Evolutionary conservation across 192 early-diverging fungal species (phyloP), one percentile per base, ranked within the genome.

Genomic region (Backusella mclennaniae): DNA sequence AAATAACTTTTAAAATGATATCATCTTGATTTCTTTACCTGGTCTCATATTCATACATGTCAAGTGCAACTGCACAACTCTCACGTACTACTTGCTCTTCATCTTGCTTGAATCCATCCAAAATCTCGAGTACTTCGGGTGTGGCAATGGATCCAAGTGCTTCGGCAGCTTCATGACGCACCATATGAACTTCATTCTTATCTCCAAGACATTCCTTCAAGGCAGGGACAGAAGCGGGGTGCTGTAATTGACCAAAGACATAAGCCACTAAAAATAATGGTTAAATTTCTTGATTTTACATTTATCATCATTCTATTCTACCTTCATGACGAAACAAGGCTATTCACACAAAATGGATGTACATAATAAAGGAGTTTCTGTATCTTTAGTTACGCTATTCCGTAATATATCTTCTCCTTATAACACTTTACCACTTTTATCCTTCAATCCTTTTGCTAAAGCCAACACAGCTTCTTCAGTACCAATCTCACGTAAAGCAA

Each of bases 241-340:
- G 95, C 86, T 97, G 96, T 90, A 99, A 90, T 83, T 99, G 96
- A 69, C 97, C 97, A 88, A 99, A 99, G 15, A 99, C 93, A 82
- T 95, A 99, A 33, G 95, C 95, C 42, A 93, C 82, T 80, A 66
- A 31, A 31, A 66, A 4, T 1, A 26, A 69, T 26, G 49, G 68
- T 42, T n/a, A 42, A 46, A 29, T 59, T 14, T 11, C 33, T 44
- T 17, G 3, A 35, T 72, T 5, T 23, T 23, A 69, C 8, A 39
- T 39, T 12, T 12, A 12, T 12, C 38, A 39, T 39, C 38, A 39
- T 19, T 59, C 7, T 59, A 59, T 4, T 12, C 26, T 59, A 59
- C 41, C 41, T 73, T 73, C 33, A 73, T 42, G 41, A 33, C 46
- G 17, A 73, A 59, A 36, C 12, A 52, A 52, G n/a, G 46, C 41